phyloP scores from a whole-genome alignment of 1,139 yeast genomes.

The Wickerhamiella infanticola region DNA sequence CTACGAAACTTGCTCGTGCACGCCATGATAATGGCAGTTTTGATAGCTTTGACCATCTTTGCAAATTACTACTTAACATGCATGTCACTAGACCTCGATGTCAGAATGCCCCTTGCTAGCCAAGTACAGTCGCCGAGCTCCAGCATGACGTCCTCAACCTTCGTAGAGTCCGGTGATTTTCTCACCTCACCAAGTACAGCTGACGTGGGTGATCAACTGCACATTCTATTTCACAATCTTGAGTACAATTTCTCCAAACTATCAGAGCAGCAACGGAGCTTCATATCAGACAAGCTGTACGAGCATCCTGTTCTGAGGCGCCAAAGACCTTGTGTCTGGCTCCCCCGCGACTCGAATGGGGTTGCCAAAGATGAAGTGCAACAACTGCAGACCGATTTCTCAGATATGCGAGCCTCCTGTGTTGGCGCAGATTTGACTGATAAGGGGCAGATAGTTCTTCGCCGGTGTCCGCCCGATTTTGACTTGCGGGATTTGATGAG shows the following conservation, averaged over 20 bases:
- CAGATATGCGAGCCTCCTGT: slow-evolving; percentile 17
- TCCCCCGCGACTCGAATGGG: slow-evolving; percentile 22
- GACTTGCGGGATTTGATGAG: slow-evolving; percentile 9
- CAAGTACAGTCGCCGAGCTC: background rate
- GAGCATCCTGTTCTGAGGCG: slow-evolving; percentile 20
- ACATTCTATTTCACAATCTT: slow-evolving; percentile 17
- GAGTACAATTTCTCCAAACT: slow-evolving; percentile 16
- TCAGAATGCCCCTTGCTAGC: slow-evolving; percentile 12
- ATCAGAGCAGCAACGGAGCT: slow-evolving; percentile 15
- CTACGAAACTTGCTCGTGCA: slow-evolving; percentile 10
- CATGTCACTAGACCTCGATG: slow-evolving; percentile 9
- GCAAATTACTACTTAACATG: slow-evolving; percentile 10
- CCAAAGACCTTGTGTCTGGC: slow-evolving; percentile 23
- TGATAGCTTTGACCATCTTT: slow-evolving; percentile 8
- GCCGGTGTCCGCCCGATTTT: slow-evolving; percentile 16
- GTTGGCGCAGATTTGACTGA: slow-evolving; percentile 12
- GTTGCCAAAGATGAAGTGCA: slow-evolving; percentile 20
- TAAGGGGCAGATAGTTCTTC: slow-evolving; percentile 11
- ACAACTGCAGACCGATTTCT: slow-evolving; percentile 16
- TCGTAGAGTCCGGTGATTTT: background rate
- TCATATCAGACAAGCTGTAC: slow-evolving; percentile 16
- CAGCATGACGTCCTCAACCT: background rate
- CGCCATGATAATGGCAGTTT: slow-evolving; percentile 6
- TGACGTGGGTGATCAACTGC: slow-evolving; percentile 11
- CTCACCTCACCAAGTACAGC: background rate